Base-by-base conservation (phyloP, 2,329 filamentous ascomycete genomes). In the Fusarium nelsonii region DNA sequence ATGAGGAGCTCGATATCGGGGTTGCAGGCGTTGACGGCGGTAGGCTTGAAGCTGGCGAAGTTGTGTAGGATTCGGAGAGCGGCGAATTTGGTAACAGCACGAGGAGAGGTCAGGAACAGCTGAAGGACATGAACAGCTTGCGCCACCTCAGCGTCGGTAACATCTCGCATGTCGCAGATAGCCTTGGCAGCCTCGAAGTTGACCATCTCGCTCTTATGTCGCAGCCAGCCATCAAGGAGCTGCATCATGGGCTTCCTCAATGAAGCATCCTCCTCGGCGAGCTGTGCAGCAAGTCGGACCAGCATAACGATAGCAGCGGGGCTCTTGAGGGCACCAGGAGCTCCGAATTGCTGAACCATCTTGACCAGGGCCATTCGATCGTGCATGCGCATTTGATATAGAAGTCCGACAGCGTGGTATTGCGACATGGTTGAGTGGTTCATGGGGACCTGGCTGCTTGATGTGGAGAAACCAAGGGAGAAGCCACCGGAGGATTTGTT, bases 281-380 rank as follows among this genome's bases (percentile, higher is more conserved):
- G 85, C 84, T 97, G 96, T 41, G 95, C 93, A 34, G 96, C 96
- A 70, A 99, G 83, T 73, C 96, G 89, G 57, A 99, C 96, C 30
- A 99, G 87, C 88, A 99, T 91, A 51, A 99, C 89, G 61, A 94
- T 91, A 34, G 94, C 96, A 63, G 95, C 93, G 20, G 96, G 94
- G 81, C 92, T 97, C 89, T 97, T 98, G 67, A 98, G 91, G 12
- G 93, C 93, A 61, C 96, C 96, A 16, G 94, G 89, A 54, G 91
- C 91, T 53, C 94, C 94, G 78, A 97, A 98, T 80, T 99, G 96
- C 83, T 99, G 96, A n/a, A 99, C 95, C 96, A 99, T 98, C 87
- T 99, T 99, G 65, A 98, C 95, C 74, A 99, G 83, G 23, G 96
- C 94, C 96, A 99, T 99, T 75, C 96, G 90, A 80, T 99, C 96